Conservation (phyloP, 495 filamentous ascomycete genomes). For the Tuber calosporum region DNA sequence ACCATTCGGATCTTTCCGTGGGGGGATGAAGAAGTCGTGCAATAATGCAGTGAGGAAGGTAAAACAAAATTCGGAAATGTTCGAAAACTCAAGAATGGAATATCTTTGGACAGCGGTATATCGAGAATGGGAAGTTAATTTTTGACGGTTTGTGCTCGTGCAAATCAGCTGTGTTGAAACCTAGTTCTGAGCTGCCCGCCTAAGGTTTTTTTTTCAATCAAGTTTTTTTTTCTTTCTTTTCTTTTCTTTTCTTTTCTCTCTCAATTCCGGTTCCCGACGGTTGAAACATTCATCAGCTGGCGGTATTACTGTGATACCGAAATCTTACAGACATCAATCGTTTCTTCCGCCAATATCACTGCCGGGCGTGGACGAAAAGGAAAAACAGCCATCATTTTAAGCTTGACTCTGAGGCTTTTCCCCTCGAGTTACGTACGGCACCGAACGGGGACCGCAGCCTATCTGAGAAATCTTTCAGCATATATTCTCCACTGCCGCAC, state of each 20-base stretch:
- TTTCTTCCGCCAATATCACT: not conserved
- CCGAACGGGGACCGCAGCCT: not conserved
- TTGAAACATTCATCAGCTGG: conserved; percentile 5
- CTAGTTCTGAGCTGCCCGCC: not conserved
- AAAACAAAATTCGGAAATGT: not conserved
- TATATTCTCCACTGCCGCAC: not conserved
- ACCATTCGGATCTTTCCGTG: conserved; percentile 36
- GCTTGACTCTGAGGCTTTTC: not conserved
- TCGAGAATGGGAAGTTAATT: not conserved
- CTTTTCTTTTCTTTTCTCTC: no score
- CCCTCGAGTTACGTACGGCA: not conserved
- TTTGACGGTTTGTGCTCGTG: not conserved
- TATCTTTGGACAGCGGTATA: not conserved
- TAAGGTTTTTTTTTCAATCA: no score
- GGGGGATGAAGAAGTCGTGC: conserved; percentile 5
- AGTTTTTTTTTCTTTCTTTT: not conserved
- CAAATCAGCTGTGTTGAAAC: not conserved
- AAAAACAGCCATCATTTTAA: not conserved
- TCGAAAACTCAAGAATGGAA: not conserved
- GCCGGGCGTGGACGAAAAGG: not conserved
- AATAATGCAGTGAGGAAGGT: not conserved
- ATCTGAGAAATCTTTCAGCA: not conserved
- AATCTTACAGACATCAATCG: not conserved
- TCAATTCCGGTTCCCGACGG: not conserved
- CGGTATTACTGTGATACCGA: not conserved